Conservation (phyloP, 306 rosid species). For the Prunus dulcis region DNA sequence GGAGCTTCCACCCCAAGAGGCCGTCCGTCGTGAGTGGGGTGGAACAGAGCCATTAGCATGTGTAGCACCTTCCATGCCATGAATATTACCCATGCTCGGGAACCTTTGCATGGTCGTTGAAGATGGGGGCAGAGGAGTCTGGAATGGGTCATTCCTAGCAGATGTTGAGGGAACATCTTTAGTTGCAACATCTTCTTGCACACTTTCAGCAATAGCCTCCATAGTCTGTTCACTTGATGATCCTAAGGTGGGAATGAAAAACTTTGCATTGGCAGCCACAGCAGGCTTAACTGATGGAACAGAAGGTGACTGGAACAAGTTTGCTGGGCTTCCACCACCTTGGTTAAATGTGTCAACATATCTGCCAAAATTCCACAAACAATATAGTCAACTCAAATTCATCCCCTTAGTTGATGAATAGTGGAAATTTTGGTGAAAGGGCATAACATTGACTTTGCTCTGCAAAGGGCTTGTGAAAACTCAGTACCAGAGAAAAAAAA, state of each 20-base stretch:
- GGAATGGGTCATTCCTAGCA: constrained; percentile 39
- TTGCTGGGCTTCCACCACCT: constrained; percentile 63
- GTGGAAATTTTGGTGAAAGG: background rate
- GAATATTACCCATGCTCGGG: constrained; percentile 62
- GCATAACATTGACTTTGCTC: background rate
- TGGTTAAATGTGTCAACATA: constrained; percentile 95
- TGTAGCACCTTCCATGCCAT: constrained; percentile 27
- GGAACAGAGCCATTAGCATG: constrained; percentile 25
- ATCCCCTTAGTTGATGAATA: background rate
- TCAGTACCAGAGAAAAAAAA: background rate
- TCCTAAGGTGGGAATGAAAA: constrained; percentile 66
- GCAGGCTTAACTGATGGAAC: constrained; percentile 60
- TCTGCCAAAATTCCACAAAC: constrained; percentile 42
- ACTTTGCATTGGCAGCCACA: constrained; percentile 62
- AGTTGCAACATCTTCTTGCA: constrained; percentile 45
- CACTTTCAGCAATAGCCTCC: constrained; percentile 62
- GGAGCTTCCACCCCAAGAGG: constrained; percentile 78
- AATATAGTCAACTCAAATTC: background rate
- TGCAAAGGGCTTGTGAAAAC: background rate
- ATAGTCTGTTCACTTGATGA: constrained; percentile 45
- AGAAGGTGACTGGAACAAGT: constrained; percentile 71
- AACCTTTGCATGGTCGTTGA: constrained; percentile 46
- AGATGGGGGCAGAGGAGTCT: constrained; percentile 27
- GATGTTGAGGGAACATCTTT: constrained; percentile 49
- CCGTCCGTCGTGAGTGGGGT: constrained; percentile 61